These are phyloP conservation scores for Fusarium palustre DNA, from an alignment of 2,329 filamentous ascomycete species.

Conservation along the genomic window DNA sequence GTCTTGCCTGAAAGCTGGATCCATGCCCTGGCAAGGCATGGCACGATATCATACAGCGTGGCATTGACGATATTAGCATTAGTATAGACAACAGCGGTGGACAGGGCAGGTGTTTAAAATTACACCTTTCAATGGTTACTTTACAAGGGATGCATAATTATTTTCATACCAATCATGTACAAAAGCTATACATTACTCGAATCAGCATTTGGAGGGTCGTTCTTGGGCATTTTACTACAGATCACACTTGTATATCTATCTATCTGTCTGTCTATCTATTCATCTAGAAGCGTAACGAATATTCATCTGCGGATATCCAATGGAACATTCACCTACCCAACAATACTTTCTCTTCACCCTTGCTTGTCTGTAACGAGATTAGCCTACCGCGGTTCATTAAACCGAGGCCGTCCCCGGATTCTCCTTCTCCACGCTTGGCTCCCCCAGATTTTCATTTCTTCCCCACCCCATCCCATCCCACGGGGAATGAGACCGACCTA, in stretches of 20 bases:
- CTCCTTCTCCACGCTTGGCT: constrained; percentile 24
- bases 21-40: constrained; percentile 20
- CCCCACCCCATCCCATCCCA: constrained; percentile 25
- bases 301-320: constrained; percentile 7
- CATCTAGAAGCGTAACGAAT: constrained; percentile 32
- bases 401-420: constrained; percentile 18
- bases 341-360: neutral
- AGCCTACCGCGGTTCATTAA: constrained; percentile 16
- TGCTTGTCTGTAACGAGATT: constrained; percentile 1
- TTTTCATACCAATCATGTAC: constrained; percentile 33
- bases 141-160: constrained; percentile 19
- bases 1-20: constrained; percentile 14
- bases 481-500: neutral
- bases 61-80: constrained; percentile 32
- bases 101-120: constrained; percentile 34
- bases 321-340: neutral
- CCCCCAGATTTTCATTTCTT: constrained; percentile 38
- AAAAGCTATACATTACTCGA: constrained; percentile 23
- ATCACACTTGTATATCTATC: constrained; percentile 3
- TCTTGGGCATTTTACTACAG: constrained; percentile 1
- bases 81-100: constrained; percentile 32
- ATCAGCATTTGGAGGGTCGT: constrained; percentile 8
- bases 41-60: constrained; percentile 23
- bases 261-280: neutral
- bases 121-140: neutral